A percentile compares a stretch with the other conserved stretches of the same genome.
phyloP scores from a whole-genome alignment of 1,139 yeast species.

The Oligophagozyma castellii region DNA sequence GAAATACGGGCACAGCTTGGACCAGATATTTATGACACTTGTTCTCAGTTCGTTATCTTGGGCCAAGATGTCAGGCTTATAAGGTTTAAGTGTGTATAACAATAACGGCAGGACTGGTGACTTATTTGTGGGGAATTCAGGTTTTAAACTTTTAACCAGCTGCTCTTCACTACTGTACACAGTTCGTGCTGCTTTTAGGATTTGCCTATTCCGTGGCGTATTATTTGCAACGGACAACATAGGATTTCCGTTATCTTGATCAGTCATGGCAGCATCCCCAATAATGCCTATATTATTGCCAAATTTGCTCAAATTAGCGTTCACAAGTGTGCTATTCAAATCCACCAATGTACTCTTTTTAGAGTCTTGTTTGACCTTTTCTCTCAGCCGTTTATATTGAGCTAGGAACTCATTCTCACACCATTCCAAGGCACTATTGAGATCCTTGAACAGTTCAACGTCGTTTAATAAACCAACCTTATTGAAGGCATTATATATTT shows the following conservation, averaged over 20 bases:
- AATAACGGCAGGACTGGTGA: slow-evolving; percentile 18
- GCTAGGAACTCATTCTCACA: slow-evolving; percentile 82
- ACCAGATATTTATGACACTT: slow-evolving; percentile 20
- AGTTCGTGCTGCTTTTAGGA: slow-evolving; percentile 27
- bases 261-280: slow-evolving; percentile 1
- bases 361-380: slow-evolving; percentile 8
- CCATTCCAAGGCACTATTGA: slow-evolving; percentile 90
- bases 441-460: slow-evolving; percentile 33
- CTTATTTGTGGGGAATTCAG: slow-evolving; percentile 21
- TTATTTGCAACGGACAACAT: slow-evolving; percentile 22
- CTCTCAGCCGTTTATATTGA: slow-evolving; percentile 38
- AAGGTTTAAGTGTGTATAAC: slow-evolving; percentile 19
- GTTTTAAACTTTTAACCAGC: slow-evolving; percentile 29
- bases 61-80: slow-evolving; percentile 26
- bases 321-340: too few relatives aligned
- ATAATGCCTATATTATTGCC: background rate
- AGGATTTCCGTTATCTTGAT: background rate
- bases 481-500: slow-evolving; percentile 47
- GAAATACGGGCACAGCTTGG: slow-evolving; percentile 18
- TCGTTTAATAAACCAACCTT: slow-evolving; percentile 61
- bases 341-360: background rate
- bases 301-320: background rate
- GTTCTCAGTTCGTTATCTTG: slow-evolving; percentile 9
- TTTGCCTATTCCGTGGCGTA: slow-evolving; percentile 29
- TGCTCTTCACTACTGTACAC: slow-evolving; percentile 24